Evolutionary conservation across 2,329 filamentous ascomycete genomes (phyloP).

Genomic region (Diplodia scrobiculata): DNA sequence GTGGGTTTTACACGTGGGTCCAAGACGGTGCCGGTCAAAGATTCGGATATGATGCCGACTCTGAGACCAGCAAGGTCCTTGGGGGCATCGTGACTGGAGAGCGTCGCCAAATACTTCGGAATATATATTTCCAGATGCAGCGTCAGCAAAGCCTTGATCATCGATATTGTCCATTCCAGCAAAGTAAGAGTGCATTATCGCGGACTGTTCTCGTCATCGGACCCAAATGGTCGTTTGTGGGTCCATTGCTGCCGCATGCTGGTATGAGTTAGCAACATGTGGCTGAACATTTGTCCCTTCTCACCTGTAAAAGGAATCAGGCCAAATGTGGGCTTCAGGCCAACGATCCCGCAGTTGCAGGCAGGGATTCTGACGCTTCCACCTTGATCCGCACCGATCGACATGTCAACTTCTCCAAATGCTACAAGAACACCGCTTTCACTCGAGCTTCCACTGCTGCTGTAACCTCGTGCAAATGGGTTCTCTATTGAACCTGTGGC

Average conservation of each 20-base stretch:
- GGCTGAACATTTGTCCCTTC: not conserved
- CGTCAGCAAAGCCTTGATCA: slow-evolving; percentile 43
- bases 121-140: slow-evolving; percentile 34
- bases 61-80: slow-evolving; percentile 37
- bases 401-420: slow-evolving; percentile 49
- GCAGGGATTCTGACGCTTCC: slow-evolving; percentile 53
- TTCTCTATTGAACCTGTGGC: slow-evolving; percentile 53
- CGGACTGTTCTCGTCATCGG: slow-evolving; percentile 50
- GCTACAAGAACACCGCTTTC: slow-evolving; percentile 54
- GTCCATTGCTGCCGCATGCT: slow-evolving; percentile 50
- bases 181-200: slow-evolving; percentile 52
- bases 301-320: slow-evolving; percentile 56
- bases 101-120: slow-evolving; percentile 37
- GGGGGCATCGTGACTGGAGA: slow-evolving; percentile 30
- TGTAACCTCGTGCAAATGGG: slow-evolving; percentile 51
- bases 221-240: slow-evolving; percentile 55
- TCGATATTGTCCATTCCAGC: slow-evolving; percentile 57
- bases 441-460: slow-evolving; percentile 54
- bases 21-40: slow-evolving; percentile 39
- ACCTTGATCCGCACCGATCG: slow-evolving; percentile 55
- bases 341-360: slow-evolving; percentile 44
- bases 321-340: slow-evolving; percentile 57
- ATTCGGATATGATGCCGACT: slow-evolving; percentile 41
- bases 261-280: too few species aligned
- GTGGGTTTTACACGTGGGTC: slow-evolving; percentile 47